Evolutionary conservation across 2,329 filamentous ascomycete species (phyloP).

Genomic region (Laburnicola sp.): DNA sequence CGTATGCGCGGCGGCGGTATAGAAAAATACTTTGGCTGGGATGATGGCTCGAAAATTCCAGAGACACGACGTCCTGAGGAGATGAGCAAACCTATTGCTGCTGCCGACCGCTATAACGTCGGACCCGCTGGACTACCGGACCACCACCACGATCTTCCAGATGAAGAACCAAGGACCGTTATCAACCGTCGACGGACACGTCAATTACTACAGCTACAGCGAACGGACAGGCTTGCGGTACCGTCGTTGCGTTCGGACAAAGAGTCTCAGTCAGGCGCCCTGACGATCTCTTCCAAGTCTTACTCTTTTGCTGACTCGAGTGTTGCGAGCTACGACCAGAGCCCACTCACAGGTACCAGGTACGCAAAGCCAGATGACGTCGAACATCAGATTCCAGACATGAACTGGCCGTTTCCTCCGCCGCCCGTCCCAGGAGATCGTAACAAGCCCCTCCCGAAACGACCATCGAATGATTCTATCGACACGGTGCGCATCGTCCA

Average conservation of each 20-base stretch:
- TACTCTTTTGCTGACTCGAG: too few relatives aligned
- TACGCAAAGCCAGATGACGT: too few relatives aligned
- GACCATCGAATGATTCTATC: too few relatives aligned
- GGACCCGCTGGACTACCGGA: too few relatives aligned
- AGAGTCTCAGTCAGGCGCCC: neutral
- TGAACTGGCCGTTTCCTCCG: too few relatives aligned
- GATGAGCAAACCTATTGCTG: too few relatives aligned
- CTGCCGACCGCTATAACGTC: too few relatives aligned
- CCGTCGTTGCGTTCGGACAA: neutral
- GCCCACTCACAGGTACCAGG: neutral
- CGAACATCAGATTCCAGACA: too few relatives aligned
- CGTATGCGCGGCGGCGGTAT: conserved; percentile 1
- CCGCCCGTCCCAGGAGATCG: neutral
- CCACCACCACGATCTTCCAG: too few relatives aligned
- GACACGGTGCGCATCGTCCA: too few relatives aligned
- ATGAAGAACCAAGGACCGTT: neutral
- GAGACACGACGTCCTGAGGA: neutral
- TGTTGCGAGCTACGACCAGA: neutral
- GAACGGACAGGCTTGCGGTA: neutral
- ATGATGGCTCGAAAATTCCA: neutral
- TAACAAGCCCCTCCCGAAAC: neutral
- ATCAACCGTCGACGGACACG: too few relatives aligned
- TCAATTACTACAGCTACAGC: neutral
- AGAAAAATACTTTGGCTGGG: neutral
- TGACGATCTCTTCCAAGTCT: neutral